Conservation (phyloP, 352 stramenopile genomes). For the Pythium periplocum region DNA sequence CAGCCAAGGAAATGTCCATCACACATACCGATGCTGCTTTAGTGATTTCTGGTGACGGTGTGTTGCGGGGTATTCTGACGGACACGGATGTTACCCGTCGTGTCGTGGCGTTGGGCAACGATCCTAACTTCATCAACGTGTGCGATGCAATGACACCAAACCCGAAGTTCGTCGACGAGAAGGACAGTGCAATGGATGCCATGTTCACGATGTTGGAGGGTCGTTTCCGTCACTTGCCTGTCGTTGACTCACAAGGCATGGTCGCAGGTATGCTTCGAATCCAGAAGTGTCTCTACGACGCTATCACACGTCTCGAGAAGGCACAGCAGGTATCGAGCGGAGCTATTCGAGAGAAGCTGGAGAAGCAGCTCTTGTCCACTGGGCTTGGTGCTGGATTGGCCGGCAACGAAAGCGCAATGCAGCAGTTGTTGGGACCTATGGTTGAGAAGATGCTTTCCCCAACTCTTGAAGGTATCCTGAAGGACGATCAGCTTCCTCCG, state of each 20-base stretch:
- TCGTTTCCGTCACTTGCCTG: constrained; percentile 96
- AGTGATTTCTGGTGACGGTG: constrained; percentile 87
- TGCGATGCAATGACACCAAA: constrained; percentile 83
- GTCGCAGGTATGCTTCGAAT: constrained; percentile 97
- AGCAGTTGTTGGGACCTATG: constrained; percentile 77
- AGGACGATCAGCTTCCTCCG: constrained; percentile 70
- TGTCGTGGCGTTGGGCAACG: constrained; percentile 82
- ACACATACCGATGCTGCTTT: constrained; percentile 91
- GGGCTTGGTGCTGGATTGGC: constrained; percentile 40
- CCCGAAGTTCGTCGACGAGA: constrained; percentile 86
- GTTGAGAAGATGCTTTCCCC: constrained; percentile 84
- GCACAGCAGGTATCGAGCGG: constrained; percentile 72
- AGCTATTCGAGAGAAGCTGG: constrained; percentile 61
- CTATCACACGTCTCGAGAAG: constrained; percentile 95
- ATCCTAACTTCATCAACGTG: constrained; percentile 81
- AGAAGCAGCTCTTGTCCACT: constrained; percentile 71
- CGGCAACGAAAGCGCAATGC: constrained; percentile 52
- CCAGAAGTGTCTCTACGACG: constrained; percentile 98
- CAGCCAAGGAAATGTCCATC: constrained; percentile 85
- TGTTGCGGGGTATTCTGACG: constrained; percentile 93
- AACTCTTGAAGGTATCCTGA: constrained; percentile 76
- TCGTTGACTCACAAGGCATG: constrained; percentile 86
- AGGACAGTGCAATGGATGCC: constrained; percentile 86
- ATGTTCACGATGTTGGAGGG: constrained; percentile 91
- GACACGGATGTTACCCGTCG: constrained; percentile 89